Percentiles rank a stretch among this genome's conserved stretches.
phyloP scores from a whole-genome alignment of 1,139 yeast genomes.

The Yamadazyma buinensis region DNA sequence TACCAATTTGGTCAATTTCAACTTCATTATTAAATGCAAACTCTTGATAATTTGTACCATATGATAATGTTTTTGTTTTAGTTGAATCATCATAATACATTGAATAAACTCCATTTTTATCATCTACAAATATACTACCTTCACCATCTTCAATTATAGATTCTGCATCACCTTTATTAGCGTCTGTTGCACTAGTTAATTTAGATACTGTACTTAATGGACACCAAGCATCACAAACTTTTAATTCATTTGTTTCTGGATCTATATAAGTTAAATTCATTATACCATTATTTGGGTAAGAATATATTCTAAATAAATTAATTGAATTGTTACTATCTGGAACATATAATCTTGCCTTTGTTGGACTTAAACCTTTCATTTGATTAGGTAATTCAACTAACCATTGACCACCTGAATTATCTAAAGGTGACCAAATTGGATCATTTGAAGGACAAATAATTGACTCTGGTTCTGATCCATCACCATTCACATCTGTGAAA shows the following conservation, averaged over 20 bases:
- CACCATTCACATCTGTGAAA: conserved; percentile 52
- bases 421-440: conserved; percentile 54
- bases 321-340: conserved; percentile 54
- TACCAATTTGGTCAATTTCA: conserved; percentile 56
- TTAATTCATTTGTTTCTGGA: conserved; percentile 54
- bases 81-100: conserved; percentile 38
- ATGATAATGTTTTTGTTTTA: conserved; percentile 43
- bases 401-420: conserved; percentile 63
- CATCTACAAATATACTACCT: conserved; percentile 27
- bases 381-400: conserved; percentile 56
- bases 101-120: conserved; percentile 33
- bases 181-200: conserved; percentile 21
- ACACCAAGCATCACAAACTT: conserved; percentile 84
- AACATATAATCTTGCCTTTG: conserved; percentile 70
- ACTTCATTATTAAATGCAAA: conserved; percentile 74
- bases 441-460: conserved; percentile 56
- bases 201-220: conserved; percentile 47
- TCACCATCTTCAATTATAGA: conserved; percentile 25
- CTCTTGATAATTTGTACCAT: conserved; percentile 61
- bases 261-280: conserved; percentile 88
- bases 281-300: conserved; percentile 81
- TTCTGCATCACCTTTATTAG: conserved; percentile 19
- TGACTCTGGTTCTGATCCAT: conserved; percentile 33
- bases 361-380: conserved; percentile 55
- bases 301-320: conserved; percentile 64